Evolutionary conservation across 2,329 filamentous ascomycete species (phyloP), one percentile per base, ranked within the genome.

Genomic region (Septoria petroselini): DNA sequence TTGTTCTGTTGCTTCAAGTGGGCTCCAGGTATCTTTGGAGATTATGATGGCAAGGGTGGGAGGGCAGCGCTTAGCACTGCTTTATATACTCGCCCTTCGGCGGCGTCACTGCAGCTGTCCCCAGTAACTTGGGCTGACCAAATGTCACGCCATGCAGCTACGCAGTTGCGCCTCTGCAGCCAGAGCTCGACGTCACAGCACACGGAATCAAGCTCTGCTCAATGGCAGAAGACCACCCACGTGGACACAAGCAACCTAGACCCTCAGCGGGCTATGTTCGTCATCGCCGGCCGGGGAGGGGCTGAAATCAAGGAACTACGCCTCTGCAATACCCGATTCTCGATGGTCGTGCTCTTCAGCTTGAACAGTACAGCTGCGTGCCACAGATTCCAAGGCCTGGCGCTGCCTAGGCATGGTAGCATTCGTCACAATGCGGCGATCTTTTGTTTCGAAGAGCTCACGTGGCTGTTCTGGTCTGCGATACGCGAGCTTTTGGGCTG

Each of bases 121-220:
- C 17, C 19, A 19, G 25, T 18, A 17, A 25, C 18, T 17, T 25
- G 38, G 40, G n/a, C n/a, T n/a, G n/a, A 23, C 21, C 19, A 25
- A 14, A 11, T n/a, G 21, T 12, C 34, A 25, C 35, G 14, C 18
- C 35, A 41, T 37, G 17, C 34, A 48, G 45, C 37, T 48, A 23
- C 38, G 19, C 31, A 19, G 29, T 27, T 41, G 19, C 45, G 29
- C 17, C 27, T 19, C 18, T 37, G 34, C 18, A 38, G 91, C 91
- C 0, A 83, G 86, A 55, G 82, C 37, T 4, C 30, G 27, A 41
- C 45, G 37, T 48, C 29, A 41, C 45, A 30, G 34, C 23, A 33
- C 38, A 11, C 5, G 14, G 27, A 17, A 15, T 15, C 23, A n/a
- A n/a, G 18, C 7, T 38, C 30, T 33, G 30, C 30, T 33, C 30